These are phyloP conservation scores for Cryptococcus sp. DNA, from an alignment of 1,284 basidiomycete genomes.

Conservation along the genomic window DNA sequence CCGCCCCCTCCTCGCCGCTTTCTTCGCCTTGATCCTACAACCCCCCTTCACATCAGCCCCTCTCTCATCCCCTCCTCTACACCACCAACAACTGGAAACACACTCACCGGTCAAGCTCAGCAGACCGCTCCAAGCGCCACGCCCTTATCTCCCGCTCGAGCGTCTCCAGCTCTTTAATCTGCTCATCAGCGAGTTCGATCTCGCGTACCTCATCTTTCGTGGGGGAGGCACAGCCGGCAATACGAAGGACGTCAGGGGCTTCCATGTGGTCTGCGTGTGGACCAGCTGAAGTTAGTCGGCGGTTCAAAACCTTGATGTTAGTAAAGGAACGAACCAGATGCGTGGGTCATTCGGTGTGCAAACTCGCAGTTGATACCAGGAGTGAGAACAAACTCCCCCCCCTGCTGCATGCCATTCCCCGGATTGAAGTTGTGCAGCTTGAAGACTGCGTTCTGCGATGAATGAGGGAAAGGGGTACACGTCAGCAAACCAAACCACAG, in stretches of 20 bases:
- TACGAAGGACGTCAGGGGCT: slow-evolving; percentile 39
- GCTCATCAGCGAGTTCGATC: slow-evolving; percentile 23
- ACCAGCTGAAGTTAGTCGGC: not conserved
- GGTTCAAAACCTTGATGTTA: not conserved
- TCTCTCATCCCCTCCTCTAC: too few species aligned
- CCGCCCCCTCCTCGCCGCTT: too few species aligned
- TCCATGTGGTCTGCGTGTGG: slow-evolving; percentile 45
- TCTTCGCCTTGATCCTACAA: too few species aligned
- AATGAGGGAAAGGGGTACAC: not conserved
- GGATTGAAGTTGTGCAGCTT: slow-evolving; percentile 39
- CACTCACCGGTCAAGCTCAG: slow-evolving; percentile 38
- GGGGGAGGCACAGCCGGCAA: slow-evolving; percentile 32
- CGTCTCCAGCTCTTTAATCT: slow-evolving; percentile 28
- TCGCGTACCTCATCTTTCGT: slow-evolving; percentile 22
- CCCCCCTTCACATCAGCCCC: too few species aligned
- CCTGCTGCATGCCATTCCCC: slow-evolving; percentile 44
- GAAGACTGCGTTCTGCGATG: slow-evolving; percentile 36
- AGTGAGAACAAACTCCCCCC: slow-evolving; percentile 47
- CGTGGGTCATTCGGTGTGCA: slow-evolving; percentile 49
- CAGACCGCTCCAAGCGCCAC: slow-evolving; percentile 27
- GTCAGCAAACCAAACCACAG: not conserved
- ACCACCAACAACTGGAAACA: not conserved
- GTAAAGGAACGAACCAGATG: slow-evolving; percentile 30
- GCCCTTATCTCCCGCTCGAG: slow-evolving; percentile 33
- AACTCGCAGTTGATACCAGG: slow-evolving; percentile 43